Evolutionary conservation across 371 early-diverging fungal genomes (phyloP), one percentile per base, ranked within the genome.

Genomic region (Zancudomyces culisetae): DNA sequence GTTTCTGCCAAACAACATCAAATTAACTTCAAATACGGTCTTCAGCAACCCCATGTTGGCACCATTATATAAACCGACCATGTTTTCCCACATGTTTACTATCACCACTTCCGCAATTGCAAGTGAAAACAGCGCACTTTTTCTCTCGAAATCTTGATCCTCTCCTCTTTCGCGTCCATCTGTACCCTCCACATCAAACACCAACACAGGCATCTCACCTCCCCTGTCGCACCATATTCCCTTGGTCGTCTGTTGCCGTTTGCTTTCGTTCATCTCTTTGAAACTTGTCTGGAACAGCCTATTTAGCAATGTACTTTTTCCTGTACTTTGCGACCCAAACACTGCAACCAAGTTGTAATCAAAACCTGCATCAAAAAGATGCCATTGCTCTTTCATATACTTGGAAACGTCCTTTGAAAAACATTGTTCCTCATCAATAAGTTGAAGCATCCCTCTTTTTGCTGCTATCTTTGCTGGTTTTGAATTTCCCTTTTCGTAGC

Each of bases 1-100:
- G 6, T 40, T 24, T 55, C 72, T 74, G 55, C 90, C 90, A 69
- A 96, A 96, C 20, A 98, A 77, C 63, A 94, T 89, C 51, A 95
- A 66, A 61, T 98, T 91, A 52, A 98, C 97, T 58, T 98, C 98
- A 64, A 98, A 81, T 1, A 98, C 98, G 6, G 95, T 96, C 66
- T 90, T 93, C 40, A 98, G 72, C 47, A 98, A 70, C n/a, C 93
- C 94, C 91, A 98, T 90, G 64, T 96, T 98, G 26, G 98, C 98
- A 35, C 96, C 96, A 62, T 95, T 87, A 73, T 96, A 98, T 30
- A 98, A 75, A 39, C 97, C 98, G 18, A 98, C 94, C 70, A 83
- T 84, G 62, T 91, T 80, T 59, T 98, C 98, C 92, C 95, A 98
- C 69, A 96, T 72, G 68, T 98, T 98, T 52, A 98, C 74, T 55